Percentiles rank a stretch among this genome's conserved stretches.
These are phyloP conservation scores for Cercospora sp. DNA, from an alignment of 2,329 filamentous ascomycete species.

Conservation along the genomic window DNA sequence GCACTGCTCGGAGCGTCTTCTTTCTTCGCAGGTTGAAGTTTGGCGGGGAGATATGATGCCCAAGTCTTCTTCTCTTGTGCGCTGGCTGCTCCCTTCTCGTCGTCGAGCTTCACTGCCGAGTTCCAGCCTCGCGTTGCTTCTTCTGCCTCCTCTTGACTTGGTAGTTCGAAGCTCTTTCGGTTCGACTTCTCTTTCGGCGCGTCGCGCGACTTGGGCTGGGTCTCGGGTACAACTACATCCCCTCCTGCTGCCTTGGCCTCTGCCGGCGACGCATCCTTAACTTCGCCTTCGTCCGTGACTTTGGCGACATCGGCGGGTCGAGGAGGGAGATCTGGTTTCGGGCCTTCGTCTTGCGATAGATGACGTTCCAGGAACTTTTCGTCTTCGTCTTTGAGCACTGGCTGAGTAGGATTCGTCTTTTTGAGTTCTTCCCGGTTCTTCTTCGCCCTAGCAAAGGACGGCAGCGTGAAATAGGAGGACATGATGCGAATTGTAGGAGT, in stretches of 20 bases:
- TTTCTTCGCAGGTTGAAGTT: slow-evolving; percentile 19
- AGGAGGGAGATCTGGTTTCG: slow-evolving; percentile 20
- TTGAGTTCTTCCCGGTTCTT: slow-evolving; percentile 41
- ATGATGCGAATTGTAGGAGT: slow-evolving; percentile 15
- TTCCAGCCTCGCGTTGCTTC: slow-evolving; percentile 35
- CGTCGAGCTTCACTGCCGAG: slow-evolving; percentile 24
- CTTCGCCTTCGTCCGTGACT: slow-evolving; percentile 31
- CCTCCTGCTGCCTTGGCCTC: slow-evolving; percentile 33
- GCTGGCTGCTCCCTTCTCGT: slow-evolving; percentile 31
- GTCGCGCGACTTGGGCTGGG: slow-evolving; percentile 24
- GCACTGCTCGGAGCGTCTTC: not conserved
- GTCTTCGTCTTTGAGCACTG: slow-evolving; percentile 62
- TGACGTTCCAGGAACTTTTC: slow-evolving; percentile 55
- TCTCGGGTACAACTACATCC: slow-evolving; percentile 36
- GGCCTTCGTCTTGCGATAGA: slow-evolving; percentile 30
- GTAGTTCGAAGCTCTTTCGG: slow-evolving; percentile 35
- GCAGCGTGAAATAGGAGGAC: slow-evolving; percentile 37
- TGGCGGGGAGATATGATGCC: slow-evolving; percentile 39
- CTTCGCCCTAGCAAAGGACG: slow-evolving; percentile 40
- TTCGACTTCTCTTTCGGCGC: slow-evolving; percentile 32
- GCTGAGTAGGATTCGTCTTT: slow-evolving; percentile 41
- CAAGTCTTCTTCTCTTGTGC: slow-evolving; percentile 41
- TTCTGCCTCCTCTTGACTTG: slow-evolving; percentile 41
- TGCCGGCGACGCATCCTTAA: slow-evolving; percentile 26
- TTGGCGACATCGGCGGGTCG: slow-evolving; percentile 25